Base-by-base conservation (phyloP, 1,284 basidiomycete species). In the Spongispora temasekensis region DNA sequence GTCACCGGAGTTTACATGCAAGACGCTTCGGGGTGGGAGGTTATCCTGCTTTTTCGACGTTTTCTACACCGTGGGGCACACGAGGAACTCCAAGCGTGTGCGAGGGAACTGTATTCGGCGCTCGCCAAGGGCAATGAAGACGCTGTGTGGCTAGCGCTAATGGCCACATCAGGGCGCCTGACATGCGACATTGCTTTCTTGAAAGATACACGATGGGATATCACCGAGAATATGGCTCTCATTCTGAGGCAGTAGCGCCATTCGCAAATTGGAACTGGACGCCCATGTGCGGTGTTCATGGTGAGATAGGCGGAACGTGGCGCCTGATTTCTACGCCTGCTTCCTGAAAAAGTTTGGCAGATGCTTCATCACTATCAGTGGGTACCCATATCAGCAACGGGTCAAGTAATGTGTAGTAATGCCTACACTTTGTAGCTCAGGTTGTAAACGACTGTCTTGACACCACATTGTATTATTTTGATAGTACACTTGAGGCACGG, bases 391-490 rank as follows among this genome's bases (percentile, higher is more conserved):
- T 44, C 55, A 27, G 31, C 21, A 31, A 50, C 46, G 55, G 23
- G 46, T 23, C 8, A 34, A 50, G 28, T 42, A 35, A 56, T 27
- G 31, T 10, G 27, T 23, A 21, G 17, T 25, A 50, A 62, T 44
- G 67, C 87, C 70, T 77, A 95, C 94, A 98, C 93, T 79, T 93
- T 94, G 77, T 99, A 99, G 61, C 89, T 90, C 58, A 98, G 80
- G 75, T 97, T 97, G 75, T 99, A 99, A 6, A 99, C 93, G 10
- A 99, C 97, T 65, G 91, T 91, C 61, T 85, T 88, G 17, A 99
- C 91, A 5, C 97, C 97, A 48, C 90, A 92, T 73, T 99, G 97
- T 27, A 96, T 94, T 66, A 99, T 98, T 75, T 99, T 99, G 74
- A 98, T 90, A 0, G 95, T 95, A 73, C 97, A 99, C 64, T 89